A percentile compares a stretch with the other conserved stretches of the same genome.
phyloP scores from a whole-genome alignment of 495 filamentous ascomycete species.

The Chaetomium tenue region DNA sequence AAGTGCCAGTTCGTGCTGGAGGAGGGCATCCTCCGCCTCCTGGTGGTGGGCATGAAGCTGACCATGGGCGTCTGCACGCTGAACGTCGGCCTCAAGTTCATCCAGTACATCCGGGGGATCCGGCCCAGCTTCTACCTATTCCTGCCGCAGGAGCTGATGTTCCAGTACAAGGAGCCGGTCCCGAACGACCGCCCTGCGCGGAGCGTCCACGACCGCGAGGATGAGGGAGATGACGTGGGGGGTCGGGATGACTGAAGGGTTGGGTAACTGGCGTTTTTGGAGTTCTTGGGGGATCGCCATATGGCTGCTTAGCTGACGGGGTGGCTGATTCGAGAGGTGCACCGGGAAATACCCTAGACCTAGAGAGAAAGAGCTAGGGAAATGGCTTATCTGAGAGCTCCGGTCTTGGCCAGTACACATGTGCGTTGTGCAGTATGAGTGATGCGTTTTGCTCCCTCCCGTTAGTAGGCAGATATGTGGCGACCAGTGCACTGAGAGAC shows the following conservation, averaged over 20 bases:
- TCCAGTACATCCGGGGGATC: slow-evolving; percentile 60
- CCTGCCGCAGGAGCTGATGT: slow-evolving; percentile 71
- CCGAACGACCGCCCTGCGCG: slow-evolving; percentile 38
- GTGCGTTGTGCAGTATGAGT: neutral
- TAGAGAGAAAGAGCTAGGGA: neutral
- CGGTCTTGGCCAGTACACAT: too few relatives aligned
- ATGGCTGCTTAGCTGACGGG: neutral
- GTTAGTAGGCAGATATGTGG: too few relatives aligned
- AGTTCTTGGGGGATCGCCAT: too few relatives aligned
- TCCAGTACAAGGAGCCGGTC: slow-evolving; percentile 59
- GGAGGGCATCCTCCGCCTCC: slow-evolving; percentile 55
- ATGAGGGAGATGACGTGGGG: slow-evolving; percentile 18
- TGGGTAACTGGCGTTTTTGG: neutral
- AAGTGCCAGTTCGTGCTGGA: slow-evolving; percentile 31
- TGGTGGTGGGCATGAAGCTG: slow-evolving; percentile 77
- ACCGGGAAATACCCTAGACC: neutral
- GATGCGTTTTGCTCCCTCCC: too few relatives aligned
- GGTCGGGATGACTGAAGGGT: neutral
- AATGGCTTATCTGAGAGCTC: neutral
- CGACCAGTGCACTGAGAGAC: too few relatives aligned
- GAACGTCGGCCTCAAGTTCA: slow-evolving; percentile 57
- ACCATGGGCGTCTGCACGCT: slow-evolving; percentile 60
- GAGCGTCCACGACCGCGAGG: slow-evolving; percentile 35
- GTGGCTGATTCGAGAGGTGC: neutral
- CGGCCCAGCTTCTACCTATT: slow-evolving; percentile 57